These are phyloP conservation scores for Hymenoscyphus occultus DNA, from an alignment of 2,329 filamentous ascomycete genomes.

Conservation along the genomic window DNA sequence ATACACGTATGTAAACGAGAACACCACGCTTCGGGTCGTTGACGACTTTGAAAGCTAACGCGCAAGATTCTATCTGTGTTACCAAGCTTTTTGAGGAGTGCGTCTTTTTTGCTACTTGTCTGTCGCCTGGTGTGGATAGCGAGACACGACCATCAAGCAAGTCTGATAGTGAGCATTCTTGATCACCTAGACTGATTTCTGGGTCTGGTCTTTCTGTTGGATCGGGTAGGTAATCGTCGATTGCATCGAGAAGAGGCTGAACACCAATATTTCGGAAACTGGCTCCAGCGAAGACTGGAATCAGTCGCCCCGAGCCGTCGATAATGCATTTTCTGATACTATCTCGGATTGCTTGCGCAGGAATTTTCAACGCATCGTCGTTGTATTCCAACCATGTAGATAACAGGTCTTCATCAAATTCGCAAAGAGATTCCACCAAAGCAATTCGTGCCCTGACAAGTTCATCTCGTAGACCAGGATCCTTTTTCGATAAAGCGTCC, in stretches of 20 bases:
- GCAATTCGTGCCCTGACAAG: conserved; percentile 72
- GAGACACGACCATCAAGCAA: conserved; percentile 46
- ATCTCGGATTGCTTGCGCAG: conserved; percentile 62
- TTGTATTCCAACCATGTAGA: conserved; percentile 78
- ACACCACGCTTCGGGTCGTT: conserved; percentile 83
- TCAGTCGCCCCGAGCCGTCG: conserved; percentile 65
- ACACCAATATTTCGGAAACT: conserved; percentile 94
- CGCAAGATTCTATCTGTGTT: conserved; percentile 58
- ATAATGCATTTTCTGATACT: conserved; percentile 72
- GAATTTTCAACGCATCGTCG: conserved; percentile 67
- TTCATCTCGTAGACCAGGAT: conserved; percentile 57
- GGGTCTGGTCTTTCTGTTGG: conserved; percentile 78
- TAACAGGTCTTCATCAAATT: conserved; percentile 83
- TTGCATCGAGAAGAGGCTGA: conserved; percentile 83
- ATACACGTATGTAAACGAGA: conserved; percentile 88
- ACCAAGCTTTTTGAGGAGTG: conserved; percentile 42
- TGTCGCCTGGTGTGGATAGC: conserved; percentile 37
- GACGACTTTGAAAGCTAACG: conserved; percentile 87
- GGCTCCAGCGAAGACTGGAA: conserved; percentile 86
- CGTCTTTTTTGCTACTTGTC: conserved; percentile 38
- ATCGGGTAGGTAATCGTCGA: conserved; percentile 82
- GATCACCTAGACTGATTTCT: conserved; percentile 65
- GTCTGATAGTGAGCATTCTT: conserved; percentile 51
- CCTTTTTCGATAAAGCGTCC: conserved; percentile 48
- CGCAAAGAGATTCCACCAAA: conserved; percentile 79